Evolutionary conservation across 129 eudicot genomes (phyloP).

Genomic region (Tanacetum coccineum): DNA sequence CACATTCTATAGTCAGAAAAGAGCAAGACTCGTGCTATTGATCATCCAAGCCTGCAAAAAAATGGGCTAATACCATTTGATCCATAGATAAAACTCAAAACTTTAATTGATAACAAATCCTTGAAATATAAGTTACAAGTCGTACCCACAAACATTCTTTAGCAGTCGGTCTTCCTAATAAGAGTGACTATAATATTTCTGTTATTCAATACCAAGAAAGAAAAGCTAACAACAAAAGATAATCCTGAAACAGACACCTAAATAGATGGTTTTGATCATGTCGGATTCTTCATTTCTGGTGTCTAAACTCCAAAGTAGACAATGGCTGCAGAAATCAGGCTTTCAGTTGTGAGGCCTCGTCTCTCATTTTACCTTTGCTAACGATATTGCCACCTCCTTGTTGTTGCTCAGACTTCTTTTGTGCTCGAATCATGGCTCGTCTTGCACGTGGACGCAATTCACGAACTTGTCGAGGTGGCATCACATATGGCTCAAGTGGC

Average conservation of each 20-base stretch:
- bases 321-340: conserved; percentile 24
- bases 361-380: conserved; percentile 54
- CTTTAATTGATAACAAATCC: not conserved
- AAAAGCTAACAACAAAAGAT: not conserved
- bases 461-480: conserved; percentile 94
- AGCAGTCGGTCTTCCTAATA: not conserved
- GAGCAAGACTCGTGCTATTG: too few species aligned
- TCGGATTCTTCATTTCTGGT: not conserved
- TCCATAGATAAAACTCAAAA: not conserved
- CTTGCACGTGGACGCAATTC: conserved; percentile 87
- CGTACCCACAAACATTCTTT: not conserved
- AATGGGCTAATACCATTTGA: too few species aligned
- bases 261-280: not conserved
- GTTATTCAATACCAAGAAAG: conserved; percentile 6
- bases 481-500: conserved; percentile 56
- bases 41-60: too few species aligned
- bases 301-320: conserved; percentile 7
- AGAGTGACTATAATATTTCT: not conserved
- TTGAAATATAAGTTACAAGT: not conserved
- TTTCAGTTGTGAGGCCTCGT: conserved; percentile 35
- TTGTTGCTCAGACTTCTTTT: conserved; percentile 77
- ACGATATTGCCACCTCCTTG: conserved; percentile 38
- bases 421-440: conserved; percentile 81
- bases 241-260: not conserved
- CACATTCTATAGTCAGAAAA: too few species aligned